Percentiles rank a stretch among this genome's conserved stretches.
Evolutionary conservation across 1,284 basidiomycete species (phyloP).

Genomic region (Coriolopsis trogii): DNA sequence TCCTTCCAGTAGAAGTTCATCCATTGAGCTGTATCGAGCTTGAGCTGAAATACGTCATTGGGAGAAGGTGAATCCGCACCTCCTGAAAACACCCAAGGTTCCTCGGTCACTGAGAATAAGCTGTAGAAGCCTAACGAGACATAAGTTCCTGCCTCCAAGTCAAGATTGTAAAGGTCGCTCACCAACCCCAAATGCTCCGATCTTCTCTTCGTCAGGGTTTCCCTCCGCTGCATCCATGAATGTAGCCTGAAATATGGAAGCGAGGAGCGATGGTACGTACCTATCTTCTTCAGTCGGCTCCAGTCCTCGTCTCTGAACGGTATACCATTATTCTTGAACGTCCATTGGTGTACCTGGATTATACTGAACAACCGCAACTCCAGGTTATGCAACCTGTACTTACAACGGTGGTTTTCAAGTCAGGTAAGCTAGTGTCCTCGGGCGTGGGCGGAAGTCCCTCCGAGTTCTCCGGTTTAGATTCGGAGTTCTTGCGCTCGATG

Average conservation of each 20-base stretch:
- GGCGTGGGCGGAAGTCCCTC: conserved; percentile 2
- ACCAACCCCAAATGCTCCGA: conserved; percentile 87
- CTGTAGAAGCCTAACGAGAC: conserved; percentile 69
- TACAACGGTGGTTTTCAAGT: conserved; percentile 62
- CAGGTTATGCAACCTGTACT: too few species aligned
- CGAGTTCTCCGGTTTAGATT: conserved; percentile 10
- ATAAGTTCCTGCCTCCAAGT: not conserved
- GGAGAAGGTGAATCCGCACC: conserved; percentile 43
- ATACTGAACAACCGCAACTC: too few species aligned
- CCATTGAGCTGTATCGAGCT: conserved; percentile 63
- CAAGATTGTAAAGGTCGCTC: conserved; percentile 22
- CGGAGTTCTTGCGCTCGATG: conserved; percentile 43
- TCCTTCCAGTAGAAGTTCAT: conserved; percentile 99
- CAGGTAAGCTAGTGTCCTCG: conserved; percentile 42
- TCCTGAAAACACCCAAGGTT: conserved; percentile 91
- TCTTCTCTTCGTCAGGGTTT: conserved; percentile 84
- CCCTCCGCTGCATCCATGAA: conserved; percentile 62
- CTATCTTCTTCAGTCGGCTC: conserved; percentile 87
- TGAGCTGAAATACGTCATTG: not conserved
- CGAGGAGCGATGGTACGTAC: conserved; percentile 38
- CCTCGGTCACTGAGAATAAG: conserved; percentile 85
- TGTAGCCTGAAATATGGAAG: not conserved
- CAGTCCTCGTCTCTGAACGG: conserved; percentile 85
- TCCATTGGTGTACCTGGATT: conserved; percentile 68
- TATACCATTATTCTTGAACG: conserved; percentile 88